Base-by-base conservation (phyloP, 306 rosid genomes). In the Ammopiptanthus mongolicus region DNA sequence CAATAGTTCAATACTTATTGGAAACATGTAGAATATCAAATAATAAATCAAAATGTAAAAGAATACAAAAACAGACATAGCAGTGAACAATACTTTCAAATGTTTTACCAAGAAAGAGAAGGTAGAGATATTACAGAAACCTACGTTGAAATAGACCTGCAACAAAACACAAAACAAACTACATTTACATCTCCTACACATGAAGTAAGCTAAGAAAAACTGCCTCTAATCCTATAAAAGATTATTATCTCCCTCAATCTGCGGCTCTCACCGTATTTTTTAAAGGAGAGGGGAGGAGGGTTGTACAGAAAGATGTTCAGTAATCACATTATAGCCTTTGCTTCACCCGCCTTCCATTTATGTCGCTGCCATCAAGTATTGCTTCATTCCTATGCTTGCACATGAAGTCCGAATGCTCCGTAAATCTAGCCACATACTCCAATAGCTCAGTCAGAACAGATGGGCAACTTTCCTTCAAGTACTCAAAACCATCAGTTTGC, bases 331-430 rank as follows among this genome's bases (percentile, higher is more conserved):
- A 89, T 68, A 88, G 83, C 86, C 97, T 89, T 86, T 81, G 98
- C 80, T 90, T 91, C 86, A 93, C 98, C 80, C 98, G 88, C 77
- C 98, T 86, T 61, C 98, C 98, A 83, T 89, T 86, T 34, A 88
- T 33, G 72, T 93, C 96, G 39, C 97, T 87, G 47, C 98, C 98
- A 66, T 93, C 98, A 4, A 86, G 89, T 14, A 88, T 63, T 31
- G 75, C 86, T 71, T 86, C 97, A 83, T 84, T 88, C 59, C 91
- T 90, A 5, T 83, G 87, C 84, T 88, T 87, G 83, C 86, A 80
- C 72, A 81, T 69, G 34, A 81, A 61, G 73, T 77, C 81, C 1
- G 88, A 88, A 79, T 87, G 96, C 87, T 94, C 98, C 14, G 83
- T 76, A 74, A 86, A 88, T 84, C 87, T 88, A 15, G 94, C 98